A percentile compares a stretch with the other conserved stretches of the same genome.
Conservation (phyloP, 1,284 basidiomycete species). For the Schizophyllum commune region DNA sequence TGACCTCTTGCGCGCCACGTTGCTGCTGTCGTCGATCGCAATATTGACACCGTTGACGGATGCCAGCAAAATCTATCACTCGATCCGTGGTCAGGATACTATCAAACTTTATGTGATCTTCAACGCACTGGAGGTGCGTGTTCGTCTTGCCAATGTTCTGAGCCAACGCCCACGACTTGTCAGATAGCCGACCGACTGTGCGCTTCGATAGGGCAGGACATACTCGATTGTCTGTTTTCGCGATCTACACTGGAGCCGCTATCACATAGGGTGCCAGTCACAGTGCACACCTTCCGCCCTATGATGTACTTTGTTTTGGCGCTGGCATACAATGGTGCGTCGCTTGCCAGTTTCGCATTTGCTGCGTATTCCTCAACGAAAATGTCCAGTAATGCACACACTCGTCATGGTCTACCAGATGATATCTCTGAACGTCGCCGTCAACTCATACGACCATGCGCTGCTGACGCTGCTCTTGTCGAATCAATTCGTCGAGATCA, state of each 20-base stretch:
- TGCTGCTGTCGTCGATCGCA: conserved; percentile 71
- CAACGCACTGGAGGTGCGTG: conserved; percentile 86
- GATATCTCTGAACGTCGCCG: conserved; percentile 92
- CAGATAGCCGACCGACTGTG: conserved; percentile 95
- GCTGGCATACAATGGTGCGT: conserved; percentile 76
- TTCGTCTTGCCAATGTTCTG: conserved; percentile 1
- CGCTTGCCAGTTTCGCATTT: not conserved
- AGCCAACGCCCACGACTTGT: conserved; percentile 1
- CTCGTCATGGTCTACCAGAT: conserved; percentile 98
- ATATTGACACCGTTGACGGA: conserved; percentile 84
- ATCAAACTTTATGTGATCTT: conserved; percentile 99
- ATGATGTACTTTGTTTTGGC: conserved; percentile 83
- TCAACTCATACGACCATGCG: conserved; percentile 98
- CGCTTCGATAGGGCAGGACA: conserved; percentile 96
- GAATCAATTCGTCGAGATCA: conserved; percentile 99
- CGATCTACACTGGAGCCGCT: conserved; percentile 78
- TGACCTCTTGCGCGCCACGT: conserved; percentile 75
- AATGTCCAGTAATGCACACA: conserved; percentile 70
- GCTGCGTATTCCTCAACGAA: conserved; percentile 3
- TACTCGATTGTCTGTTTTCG: conserved; percentile 95
- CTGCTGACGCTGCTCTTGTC: conserved; percentile 91
- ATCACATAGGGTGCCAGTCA: conserved; percentile 53
- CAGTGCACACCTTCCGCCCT: conserved; percentile 64
- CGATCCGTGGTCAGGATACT: conserved; percentile 96
- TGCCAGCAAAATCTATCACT: conserved; percentile 97